Conservation (phyloP, 352 stramenopile genomes). For the Globisporangium emineosum region DNA sequence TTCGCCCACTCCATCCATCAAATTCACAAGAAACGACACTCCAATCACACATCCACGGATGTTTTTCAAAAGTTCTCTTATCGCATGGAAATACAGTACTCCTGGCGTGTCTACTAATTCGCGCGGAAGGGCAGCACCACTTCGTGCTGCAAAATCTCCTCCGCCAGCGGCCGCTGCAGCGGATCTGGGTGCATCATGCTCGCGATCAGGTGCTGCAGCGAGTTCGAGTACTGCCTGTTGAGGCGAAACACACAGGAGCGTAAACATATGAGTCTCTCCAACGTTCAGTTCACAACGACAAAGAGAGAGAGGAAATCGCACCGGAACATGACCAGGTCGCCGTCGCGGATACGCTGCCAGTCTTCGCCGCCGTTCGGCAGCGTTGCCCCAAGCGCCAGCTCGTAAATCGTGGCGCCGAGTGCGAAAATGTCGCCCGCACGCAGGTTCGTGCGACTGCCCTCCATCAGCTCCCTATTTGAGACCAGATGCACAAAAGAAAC, state of each 20-base stretch:
- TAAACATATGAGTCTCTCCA: neutral
- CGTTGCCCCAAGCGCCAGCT: slow-evolving; percentile 64
- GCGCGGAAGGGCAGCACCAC: slow-evolving; percentile 63
- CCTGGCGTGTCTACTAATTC: neutral
- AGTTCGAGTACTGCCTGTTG: slow-evolving; percentile 84
- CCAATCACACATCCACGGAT: neutral
- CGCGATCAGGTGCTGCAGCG: slow-evolving; percentile 79
- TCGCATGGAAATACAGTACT: neutral
- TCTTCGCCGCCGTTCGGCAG: slow-evolving; percentile 74
- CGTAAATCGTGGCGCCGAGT: slow-evolving; percentile 82
- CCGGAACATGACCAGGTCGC: slow-evolving; percentile 77
- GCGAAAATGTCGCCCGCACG: slow-evolving; percentile 80
- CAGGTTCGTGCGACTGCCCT: slow-evolving; percentile 75
- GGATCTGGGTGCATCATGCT: slow-evolving; percentile 87
- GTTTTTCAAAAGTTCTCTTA: neutral
- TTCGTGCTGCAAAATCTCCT: slow-evolving; percentile 85
- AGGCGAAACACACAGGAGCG: neutral
- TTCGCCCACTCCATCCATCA: neutral
- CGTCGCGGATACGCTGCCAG: slow-evolving; percentile 86
- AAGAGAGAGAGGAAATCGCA: slow-evolving; percentile 14
- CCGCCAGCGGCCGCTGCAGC: slow-evolving; percentile 71
- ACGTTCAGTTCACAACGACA: neutral
- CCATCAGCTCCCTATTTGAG: slow-evolving; percentile 58
- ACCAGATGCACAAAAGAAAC: neutral
- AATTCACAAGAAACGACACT: neutral